Percentiles rank a stretch among this genome's conserved stretches.
phyloP scores from a whole-genome alignment of 331 rosid genomes.

The Rhamnella rubrinervis region DNA sequence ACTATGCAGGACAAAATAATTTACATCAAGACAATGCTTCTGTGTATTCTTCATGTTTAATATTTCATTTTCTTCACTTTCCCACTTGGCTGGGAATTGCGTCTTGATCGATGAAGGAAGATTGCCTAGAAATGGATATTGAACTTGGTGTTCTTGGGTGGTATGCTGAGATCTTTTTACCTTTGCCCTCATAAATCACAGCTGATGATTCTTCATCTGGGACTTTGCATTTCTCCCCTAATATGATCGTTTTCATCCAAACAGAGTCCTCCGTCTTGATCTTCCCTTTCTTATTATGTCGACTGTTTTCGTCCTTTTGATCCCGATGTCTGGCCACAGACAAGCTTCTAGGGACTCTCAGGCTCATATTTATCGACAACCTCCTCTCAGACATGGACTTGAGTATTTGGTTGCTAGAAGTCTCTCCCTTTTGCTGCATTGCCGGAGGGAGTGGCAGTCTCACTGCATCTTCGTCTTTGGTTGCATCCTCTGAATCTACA shows the following conservation, averaged over 20 bases:
- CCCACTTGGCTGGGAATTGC: conserved; percentile 18
- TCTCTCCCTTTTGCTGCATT: conserved; percentile 29
- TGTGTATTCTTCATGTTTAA: background rate
- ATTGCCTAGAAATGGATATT: conserved; percentile 38
- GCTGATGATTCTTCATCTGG: conserved; percentile 56
- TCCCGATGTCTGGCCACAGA: conserved; percentile 43
- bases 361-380: conserved; percentile 33
- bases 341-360: conserved; percentile 52
- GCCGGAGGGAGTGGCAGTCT: conserved; percentile 62
- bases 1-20: conserved; percentile 2
- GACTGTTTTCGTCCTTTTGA: conserved; percentile 27
- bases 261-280: conserved; percentile 53
- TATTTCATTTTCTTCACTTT: background rate
- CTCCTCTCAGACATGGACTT: conserved; percentile 54
- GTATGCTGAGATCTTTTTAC: conserved; percentile 63
- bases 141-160: conserved; percentile 43
- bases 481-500: conserved; percentile 8
- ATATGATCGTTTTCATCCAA: conserved; percentile 85
- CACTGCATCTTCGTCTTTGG: background rate
- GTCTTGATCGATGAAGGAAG: conserved; percentile 42
- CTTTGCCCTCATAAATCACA: conserved; percentile 53
- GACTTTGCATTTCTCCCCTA: conserved; percentile 73
- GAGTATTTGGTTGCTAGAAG: conserved; percentile 4
- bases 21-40: background rate
- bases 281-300: conserved; percentile 22